These are phyloP conservation scores for Cucumis cinereus DNA, from an alignment of 306 rosid genomes.

Conservation along the genomic window DNA sequence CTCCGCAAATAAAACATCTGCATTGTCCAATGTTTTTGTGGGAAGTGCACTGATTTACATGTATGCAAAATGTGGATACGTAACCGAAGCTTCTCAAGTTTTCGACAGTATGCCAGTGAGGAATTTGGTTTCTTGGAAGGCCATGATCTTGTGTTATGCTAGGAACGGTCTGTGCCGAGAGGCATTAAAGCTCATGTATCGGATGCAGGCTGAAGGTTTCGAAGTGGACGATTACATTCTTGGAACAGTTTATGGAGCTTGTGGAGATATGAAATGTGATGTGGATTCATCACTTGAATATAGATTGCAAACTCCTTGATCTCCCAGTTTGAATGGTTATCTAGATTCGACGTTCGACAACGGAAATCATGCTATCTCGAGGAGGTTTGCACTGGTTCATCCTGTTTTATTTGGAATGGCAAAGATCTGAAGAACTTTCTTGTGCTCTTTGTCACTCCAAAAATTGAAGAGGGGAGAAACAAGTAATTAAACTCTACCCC, in stretches of 20 bases:
- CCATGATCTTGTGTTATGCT: constrained; percentile 80
- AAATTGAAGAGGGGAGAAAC: neutral
- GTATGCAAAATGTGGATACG: constrained; percentile 77
- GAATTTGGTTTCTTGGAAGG: constrained; percentile 76
- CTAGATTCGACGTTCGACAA: neutral
- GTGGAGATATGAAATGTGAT: constrained; percentile 44
- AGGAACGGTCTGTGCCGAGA: constrained; percentile 66
- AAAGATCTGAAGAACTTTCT: neutral
- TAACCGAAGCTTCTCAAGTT: constrained; percentile 61
- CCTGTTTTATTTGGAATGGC: neutral
- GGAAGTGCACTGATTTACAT: constrained; percentile 66
- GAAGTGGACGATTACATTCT: constrained; percentile 61
- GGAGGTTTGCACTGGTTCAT: neutral
- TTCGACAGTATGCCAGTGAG: constrained; percentile 72
- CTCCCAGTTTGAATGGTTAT: neutral
- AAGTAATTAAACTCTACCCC: too few species aligned
- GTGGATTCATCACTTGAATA: constrained; percentile 23
- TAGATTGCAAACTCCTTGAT: constrained; percentile 26
- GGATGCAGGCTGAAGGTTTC: constrained; percentile 73
- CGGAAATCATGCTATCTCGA: neutral
- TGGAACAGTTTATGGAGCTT: constrained; percentile 42
- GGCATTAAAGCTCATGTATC: constrained; percentile 70
- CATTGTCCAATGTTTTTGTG: constrained; percentile 62
- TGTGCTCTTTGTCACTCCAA: neutral
- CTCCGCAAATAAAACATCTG: constrained; percentile 58